Evolutionary conservation across 2,329 filamentous ascomycete genomes (phyloP).

Genomic region (Clarireedia hainanense): DNA sequence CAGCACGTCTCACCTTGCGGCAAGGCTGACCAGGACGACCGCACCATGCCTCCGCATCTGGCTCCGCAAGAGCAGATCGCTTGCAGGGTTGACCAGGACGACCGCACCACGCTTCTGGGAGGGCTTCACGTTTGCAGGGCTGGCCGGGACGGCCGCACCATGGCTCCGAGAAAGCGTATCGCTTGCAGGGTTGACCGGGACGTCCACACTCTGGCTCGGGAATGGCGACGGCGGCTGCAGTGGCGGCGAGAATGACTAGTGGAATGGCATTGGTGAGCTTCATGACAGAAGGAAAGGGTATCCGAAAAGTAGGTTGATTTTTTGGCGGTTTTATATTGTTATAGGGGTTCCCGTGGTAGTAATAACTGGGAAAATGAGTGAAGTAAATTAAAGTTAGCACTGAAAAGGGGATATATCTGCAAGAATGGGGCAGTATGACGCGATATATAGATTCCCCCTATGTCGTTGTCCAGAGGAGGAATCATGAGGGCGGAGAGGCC

Average conservation of each 20-base stretch:
- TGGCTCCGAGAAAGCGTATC: neutral
- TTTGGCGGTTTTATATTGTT: neutral
- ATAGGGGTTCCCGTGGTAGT: too few species aligned
- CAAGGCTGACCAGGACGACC: conserved; percentile 5
- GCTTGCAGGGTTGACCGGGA: conserved; percentile 6
- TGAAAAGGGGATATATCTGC: neutral
- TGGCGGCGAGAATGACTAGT: conserved; percentile 8
- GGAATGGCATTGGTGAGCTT: conserved; percentile 9
- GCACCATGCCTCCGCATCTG: conserved; percentile 1
- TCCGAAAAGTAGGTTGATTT: neutral
- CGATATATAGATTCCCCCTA: too few species aligned
- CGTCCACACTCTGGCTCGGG: conserved; percentile 8
- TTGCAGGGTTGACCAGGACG: conserved; percentile 8
- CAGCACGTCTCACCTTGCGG: conserved; percentile 5
- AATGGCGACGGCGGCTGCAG: conserved; percentile 2
- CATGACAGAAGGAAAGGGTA: neutral
- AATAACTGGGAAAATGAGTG: too few species aligned
- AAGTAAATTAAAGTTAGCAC: neutral
- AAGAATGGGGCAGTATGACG: neutral
- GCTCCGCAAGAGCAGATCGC: neutral
- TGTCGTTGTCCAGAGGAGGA: too few species aligned
- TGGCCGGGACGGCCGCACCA: conserved; percentile 5
- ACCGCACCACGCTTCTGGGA: conserved; percentile 17
- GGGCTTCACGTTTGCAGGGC: conserved; percentile 7
- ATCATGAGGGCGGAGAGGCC: too few species aligned